Percentiles rank a stretch among this genome's conserved stretches.
Conservation (phyloP, 192 early-diverging fungal genomes). For the Coemansia sp. region DNA sequence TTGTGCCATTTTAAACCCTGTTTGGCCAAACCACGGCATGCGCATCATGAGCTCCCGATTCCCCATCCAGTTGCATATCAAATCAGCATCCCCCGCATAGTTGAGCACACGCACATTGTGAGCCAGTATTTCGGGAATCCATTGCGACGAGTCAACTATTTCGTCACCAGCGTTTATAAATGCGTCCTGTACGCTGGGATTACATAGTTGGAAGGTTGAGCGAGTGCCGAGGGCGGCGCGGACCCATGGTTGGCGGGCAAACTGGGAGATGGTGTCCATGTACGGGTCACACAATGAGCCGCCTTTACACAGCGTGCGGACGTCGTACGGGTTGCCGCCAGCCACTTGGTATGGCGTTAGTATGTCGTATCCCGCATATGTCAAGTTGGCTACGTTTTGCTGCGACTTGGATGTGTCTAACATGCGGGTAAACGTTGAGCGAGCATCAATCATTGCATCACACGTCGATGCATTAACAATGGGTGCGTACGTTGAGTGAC, state of each 20-base stretch:
- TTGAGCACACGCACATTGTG: constrained; percentile 75
- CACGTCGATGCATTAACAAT: constrained; percentile 67
- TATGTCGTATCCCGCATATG: constrained; percentile 75
- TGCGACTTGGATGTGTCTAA: not conserved
- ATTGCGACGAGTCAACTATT: constrained; percentile 68
- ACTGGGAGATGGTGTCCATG: constrained; percentile 68
- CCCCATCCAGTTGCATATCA: constrained; percentile 80
- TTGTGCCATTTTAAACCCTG: constrained; percentile 66
- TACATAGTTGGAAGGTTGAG: constrained; percentile 71
- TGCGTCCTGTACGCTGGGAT: constrained; percentile 67
- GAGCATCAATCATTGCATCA: constrained; percentile 59
- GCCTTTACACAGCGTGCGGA: constrained; percentile 77
- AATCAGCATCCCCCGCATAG: constrained; percentile 88
- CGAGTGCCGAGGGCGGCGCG: constrained; percentile 69
- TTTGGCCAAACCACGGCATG: constrained; percentile 76
- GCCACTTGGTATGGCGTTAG: constrained; percentile 75
- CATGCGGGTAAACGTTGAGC: constrained; percentile 9
- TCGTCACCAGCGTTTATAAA: constrained; percentile 83
- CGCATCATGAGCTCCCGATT: constrained; percentile 82
- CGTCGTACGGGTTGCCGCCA: constrained; percentile 91
- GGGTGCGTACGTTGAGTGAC: constrained; percentile 65
- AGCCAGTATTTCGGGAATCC: constrained; percentile 65
- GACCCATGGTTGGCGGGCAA: constrained; percentile 68
- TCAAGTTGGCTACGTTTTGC: constrained; percentile 21
- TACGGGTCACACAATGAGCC: constrained; percentile 80